Percentiles rank a stretch among this genome's conserved stretches.
These are phyloP conservation scores for Pleurotus citrinopileatus DNA, from an alignment of 768 basidiomycete genomes.

Conservation along the genomic window DNA sequence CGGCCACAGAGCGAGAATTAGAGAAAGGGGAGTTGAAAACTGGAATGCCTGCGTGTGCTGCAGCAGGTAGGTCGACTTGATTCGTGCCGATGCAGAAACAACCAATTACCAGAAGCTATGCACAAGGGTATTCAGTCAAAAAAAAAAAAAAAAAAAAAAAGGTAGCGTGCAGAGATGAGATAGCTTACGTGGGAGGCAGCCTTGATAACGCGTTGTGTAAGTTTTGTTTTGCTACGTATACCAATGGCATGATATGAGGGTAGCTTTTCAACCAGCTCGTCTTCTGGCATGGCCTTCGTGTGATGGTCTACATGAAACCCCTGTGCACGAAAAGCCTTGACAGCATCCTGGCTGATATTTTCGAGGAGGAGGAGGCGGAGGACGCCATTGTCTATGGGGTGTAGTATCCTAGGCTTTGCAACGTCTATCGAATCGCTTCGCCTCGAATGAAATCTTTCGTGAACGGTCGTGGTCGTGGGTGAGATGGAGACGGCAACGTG, in stretches of 20 bases:
- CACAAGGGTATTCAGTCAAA: not conserved
- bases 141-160: not conserved
- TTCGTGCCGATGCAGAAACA: constrained; percentile 99
- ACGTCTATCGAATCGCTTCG: constrained; percentile 27
- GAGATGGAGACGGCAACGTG: constrained; percentile 50
- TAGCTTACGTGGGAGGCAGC: constrained; percentile 72
- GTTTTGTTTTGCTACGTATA: constrained; percentile 96
- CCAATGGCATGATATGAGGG: constrained; percentile 90
- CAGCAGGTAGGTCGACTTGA: constrained; percentile 88
- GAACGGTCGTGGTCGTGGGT: constrained; percentile 40
- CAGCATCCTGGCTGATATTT: constrained; percentile 92
- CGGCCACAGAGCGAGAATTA: constrained; percentile 98
- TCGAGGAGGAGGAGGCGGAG: constrained; percentile 85
- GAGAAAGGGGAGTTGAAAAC: constrained; percentile 99
- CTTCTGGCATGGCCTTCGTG: constrained; percentile 84
- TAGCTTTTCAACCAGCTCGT: constrained; percentile 85
- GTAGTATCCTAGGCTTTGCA: constrained; percentile 67
- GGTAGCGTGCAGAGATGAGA: constrained; percentile 16
- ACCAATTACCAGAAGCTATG: constrained; percentile 89
- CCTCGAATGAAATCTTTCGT: constrained; percentile 38
- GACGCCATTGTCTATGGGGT: constrained; percentile 79
- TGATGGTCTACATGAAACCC: constrained; percentile 93
- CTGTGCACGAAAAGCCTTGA: constrained; percentile 70
- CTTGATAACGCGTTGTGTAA: constrained; percentile 86
- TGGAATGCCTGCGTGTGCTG: constrained; percentile 86